Evolutionary conservation across 768 basidiomycete genomes (phyloP), one percentile per base, ranked within the genome.

Genomic region (Boletellus ananiceps): DNA sequence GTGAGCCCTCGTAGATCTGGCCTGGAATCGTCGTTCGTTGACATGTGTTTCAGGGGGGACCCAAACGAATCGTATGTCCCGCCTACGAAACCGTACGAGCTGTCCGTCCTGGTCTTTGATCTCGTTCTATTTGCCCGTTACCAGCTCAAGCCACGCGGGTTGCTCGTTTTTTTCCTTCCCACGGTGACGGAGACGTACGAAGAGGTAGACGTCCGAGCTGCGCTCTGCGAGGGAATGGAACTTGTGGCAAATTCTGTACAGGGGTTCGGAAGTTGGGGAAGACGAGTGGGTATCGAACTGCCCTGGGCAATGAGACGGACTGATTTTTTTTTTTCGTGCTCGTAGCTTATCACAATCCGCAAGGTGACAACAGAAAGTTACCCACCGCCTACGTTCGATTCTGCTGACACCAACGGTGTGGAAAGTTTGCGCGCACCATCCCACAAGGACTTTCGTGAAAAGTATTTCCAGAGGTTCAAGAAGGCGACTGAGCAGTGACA

Each of bases 111-210:
- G 35, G 85, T 86, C 8, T 56, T 73, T 13, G 94, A 96, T 63
- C 82, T 99, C 13, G 81, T 97, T 25, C 62, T 84, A 14, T 76
- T 93, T 38, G 82, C 92, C 2, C 79, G 93, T 44, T 90, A 88
- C 66, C 71, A 96, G 23, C 77, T 99, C 25, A 90, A 83, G 54
- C 90, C 90, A 1, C 77, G 76, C 19, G 96, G 96, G 12, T 74
- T 96, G 35, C 78, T 99, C 14, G 95, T 99, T 4, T 98, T 96
- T 71, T 98, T 97, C 72, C 76, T 98, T 18, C 92, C 92, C 0
- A 94, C 92, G 0, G 88, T 95, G 18, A 90, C 82, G 12, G 93
- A 95, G 40, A 87, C 93, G 36, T 98, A 94, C 61, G 80, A 86
- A 52, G 88, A 89, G 56, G 71, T 96, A 2, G 96, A 99, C 61